Evolutionary conservation across 495 filamentous ascomycete species (phyloP).

Genomic region (Penicillium cosmopolitanum): DNA sequence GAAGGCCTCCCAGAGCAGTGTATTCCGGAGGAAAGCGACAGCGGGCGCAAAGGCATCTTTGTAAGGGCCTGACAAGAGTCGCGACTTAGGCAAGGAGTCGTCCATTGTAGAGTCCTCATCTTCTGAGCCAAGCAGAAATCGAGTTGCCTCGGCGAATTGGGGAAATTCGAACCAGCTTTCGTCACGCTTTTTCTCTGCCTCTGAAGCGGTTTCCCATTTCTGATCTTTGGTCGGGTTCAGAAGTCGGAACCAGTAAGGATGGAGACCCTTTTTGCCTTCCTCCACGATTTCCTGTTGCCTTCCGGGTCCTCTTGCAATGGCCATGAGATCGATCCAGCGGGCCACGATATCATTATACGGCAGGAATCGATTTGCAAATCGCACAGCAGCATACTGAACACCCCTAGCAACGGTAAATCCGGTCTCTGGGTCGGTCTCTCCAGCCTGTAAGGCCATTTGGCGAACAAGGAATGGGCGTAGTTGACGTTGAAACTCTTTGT

Average conservation of each 20-base stretch:
- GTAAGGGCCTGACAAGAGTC: slow-evolving; percentile 37
- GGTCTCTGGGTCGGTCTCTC: slow-evolving; percentile 44
- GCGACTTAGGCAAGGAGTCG: slow-evolving; percentile 23
- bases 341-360: slow-evolving; percentile 76
- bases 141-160: slow-evolving; percentile 41
- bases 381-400: slow-evolving; percentile 78
- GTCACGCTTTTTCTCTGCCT: slow-evolving; percentile 23
- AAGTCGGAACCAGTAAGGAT: slow-evolving; percentile 77
- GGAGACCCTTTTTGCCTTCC: slow-evolving; percentile 86
- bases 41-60: slow-evolving; percentile 58
- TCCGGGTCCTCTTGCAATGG: slow-evolving; percentile 61
- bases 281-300: slow-evolving; percentile 83
- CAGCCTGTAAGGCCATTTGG: slow-evolving; percentile 64
- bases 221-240: slow-evolving; percentile 54
- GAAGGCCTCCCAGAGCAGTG: slow-evolving; percentile 75
- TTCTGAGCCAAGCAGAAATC: slow-evolving; percentile 35
- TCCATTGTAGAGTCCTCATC: slow-evolving; percentile 24
- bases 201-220: slow-evolving; percentile 20
- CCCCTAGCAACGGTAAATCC: slow-evolving; percentile 57
- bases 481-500: slow-evolving; percentile 48
- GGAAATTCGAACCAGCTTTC: slow-evolving; percentile 49
- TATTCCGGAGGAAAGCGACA: slow-evolving; percentile 69
- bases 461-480: slow-evolving; percentile 64
- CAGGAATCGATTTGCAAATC: slow-evolving; percentile 89
- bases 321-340: slow-evolving; percentile 86